Evolutionary conservation across 2,329 filamentous ascomycete species (phyloP).

Genomic region (Neobulgaria alba): DNA sequence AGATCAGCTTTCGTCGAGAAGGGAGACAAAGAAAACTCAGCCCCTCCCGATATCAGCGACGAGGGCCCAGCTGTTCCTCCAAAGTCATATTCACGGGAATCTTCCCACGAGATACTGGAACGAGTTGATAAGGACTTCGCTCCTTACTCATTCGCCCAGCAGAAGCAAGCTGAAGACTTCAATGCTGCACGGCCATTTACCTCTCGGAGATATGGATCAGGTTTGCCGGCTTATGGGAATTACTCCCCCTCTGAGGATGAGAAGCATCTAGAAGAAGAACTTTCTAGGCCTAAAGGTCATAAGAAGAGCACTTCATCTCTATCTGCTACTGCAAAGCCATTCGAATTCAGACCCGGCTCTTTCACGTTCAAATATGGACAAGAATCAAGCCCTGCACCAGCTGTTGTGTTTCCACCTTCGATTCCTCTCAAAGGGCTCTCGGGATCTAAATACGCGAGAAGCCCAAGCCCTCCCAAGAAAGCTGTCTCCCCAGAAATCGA

Average conservation of each 20-base stretch:
- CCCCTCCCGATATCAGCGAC: slow-evolving; percentile 13
- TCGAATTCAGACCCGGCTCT: slow-evolving; percentile 34
- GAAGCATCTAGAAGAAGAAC: slow-evolving; percentile 2
- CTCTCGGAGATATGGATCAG: slow-evolving; percentile 20
- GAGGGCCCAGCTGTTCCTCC: slow-evolving; percentile 23
- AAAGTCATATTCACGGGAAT: slow-evolving; percentile 39
- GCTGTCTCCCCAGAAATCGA: slow-evolving; percentile 10
- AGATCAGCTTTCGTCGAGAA: slow-evolving; percentile 6
- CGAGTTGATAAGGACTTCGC: slow-evolving; percentile 44
- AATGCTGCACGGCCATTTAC: slow-evolving; percentile 28
- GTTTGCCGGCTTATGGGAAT: slow-evolving; percentile 22
- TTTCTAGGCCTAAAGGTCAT: slow-evolving; percentile 23
- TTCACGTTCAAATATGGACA: slow-evolving; percentile 24
- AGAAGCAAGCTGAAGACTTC: slow-evolving; percentile 31
- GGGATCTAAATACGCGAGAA: slow-evolving; percentile 24
- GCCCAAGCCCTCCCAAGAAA: slow-evolving; percentile 19
- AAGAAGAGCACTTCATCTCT: slow-evolving; percentile 46
- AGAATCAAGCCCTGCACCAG: slow-evolving; percentile 1
- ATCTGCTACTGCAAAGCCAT: slow-evolving; percentile 64
- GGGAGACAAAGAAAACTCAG: slow-evolving; percentile 28
- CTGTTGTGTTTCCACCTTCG: slow-evolving; percentile 5
- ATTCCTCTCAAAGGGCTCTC: slow-evolving; percentile 16
- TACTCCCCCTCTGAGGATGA: slow-evolving; percentile 26
- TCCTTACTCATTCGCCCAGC: slow-evolving; percentile 51
- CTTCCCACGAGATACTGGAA: slow-evolving; percentile 44